A percentile compares a stretch with the other conserved stretches of the same genome.
phyloP scores from a whole-genome alignment of 805 yeast genomes.

The Candida cerambycidarum region DNA sequence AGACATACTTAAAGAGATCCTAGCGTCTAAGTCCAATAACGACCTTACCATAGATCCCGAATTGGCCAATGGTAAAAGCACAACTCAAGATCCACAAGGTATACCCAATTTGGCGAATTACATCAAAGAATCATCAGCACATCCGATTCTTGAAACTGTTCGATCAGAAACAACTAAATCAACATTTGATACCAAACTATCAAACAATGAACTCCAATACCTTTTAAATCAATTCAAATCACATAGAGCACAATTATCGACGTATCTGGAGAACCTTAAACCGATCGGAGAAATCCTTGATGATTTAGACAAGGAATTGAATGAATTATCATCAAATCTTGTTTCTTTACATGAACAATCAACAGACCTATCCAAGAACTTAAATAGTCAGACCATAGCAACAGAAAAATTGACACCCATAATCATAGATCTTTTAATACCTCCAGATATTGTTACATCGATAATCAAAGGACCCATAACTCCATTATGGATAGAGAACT shows the following conservation, averaged over 20 bases:
- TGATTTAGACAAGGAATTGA: slow-evolving; percentile 55
- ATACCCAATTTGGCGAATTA: background rate
- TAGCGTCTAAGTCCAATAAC: background rate
- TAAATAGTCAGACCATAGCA: slow-evolving; percentile 25
- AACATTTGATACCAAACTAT: slow-evolving; percentile 9
- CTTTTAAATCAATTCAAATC: slow-evolving; percentile 19
- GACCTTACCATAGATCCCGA: background rate
- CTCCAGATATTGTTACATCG: slow-evolving; percentile 66
- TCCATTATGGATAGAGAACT: slow-evolving; percentile 64
- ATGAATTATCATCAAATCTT: slow-evolving; percentile 30
- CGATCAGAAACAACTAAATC: slow-evolving; percentile 14
- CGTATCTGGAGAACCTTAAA: slow-evolving; percentile 35
- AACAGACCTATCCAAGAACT: slow-evolving; percentile 26
- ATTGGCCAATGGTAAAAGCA: background rate
- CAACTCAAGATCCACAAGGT: background rate
- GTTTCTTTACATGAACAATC: slow-evolving; percentile 35
- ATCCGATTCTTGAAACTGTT: slow-evolving; percentile 14
- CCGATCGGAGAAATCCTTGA: slow-evolving; percentile 56
- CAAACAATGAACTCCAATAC: slow-evolving; percentile 8
- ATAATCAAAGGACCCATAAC: slow-evolving; percentile 59
- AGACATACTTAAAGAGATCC: slow-evolving; percentile 2
- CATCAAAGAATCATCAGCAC: background rate
- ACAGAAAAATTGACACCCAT: slow-evolving; percentile 62
- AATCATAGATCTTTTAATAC: slow-evolving; percentile 71
- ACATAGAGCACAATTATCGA: slow-evolving; percentile 25